Base-by-base conservation (phyloP, 257 asterid species). In the Solanum medicagineum region DNA sequence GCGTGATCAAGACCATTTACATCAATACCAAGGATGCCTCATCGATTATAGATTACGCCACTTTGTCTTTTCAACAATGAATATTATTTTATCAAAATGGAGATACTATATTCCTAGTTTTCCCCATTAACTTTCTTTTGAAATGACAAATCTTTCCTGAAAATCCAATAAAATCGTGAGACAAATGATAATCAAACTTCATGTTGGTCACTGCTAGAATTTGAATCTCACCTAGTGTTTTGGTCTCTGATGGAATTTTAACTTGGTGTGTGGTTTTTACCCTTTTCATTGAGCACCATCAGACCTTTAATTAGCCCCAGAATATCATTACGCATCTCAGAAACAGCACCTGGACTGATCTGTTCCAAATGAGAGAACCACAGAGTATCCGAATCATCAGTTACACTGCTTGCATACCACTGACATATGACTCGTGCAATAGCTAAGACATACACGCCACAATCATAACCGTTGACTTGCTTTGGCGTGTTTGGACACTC, bases 371-470 rank as follows among this genome's bases (percentile, higher is more conserved):
- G 74, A 29, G 84, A 88, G 29, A 91, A 87, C 98, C 98, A 94
- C 68, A 92, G 83, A 60, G 84, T 85, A 81, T 82, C 77, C 59
- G 11, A 56, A 81, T 89, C 90, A 86, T 86, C 83, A 1, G 66
- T 62, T 29, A 68, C 89, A 57, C 77, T 87, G 62, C 88, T 85
- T 53, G 24, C 81, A 85, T 90, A 90, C 98, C 98, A 96, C 24
- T 81, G 49, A 24, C 97, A 94, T 71, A 96, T 89, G 55, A 87
- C 87, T 74, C 91, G 85, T 8, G 97, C 93, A 89, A 93, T 87
- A 77, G 98, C 97, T 7, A 90, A 84, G 40, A 94, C 95, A 69
- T 94, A 95, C 40, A 95, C 47, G 19, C 98, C 99, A 88, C 99
- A 96, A 81, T 95, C 99, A 74, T 93, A 89, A 32, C 97, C 93